Conservation (phyloP, 1,284 basidiomycete species). For the Afroboletus lepidellus region DNA sequence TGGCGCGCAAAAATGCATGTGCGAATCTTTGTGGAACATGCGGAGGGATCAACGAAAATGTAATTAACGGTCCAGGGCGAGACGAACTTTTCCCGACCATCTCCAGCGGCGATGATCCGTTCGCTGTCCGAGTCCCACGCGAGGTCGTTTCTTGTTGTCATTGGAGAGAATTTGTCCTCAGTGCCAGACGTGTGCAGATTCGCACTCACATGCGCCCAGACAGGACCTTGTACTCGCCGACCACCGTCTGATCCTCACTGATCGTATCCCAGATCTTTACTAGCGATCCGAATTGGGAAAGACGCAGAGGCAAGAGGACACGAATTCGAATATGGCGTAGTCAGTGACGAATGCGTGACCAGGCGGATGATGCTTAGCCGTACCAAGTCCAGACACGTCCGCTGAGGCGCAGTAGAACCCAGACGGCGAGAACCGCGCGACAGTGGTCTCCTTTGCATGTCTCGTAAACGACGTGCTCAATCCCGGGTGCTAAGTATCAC, state of each 20-base stretch:
- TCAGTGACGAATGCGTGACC: not conserved
- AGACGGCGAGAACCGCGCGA: slow-evolving; percentile 90
- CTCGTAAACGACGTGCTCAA: slow-evolving; percentile 67
- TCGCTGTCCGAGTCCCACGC: slow-evolving; percentile 98
- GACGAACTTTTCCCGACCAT: slow-evolving; percentile 83
- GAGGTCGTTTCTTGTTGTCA: slow-evolving; percentile 73
- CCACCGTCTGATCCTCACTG: slow-evolving; percentile 83
- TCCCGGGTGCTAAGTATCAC: slow-evolving; percentile 45
- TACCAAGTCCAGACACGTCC: slow-evolving; percentile 77
- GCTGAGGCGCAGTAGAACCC: slow-evolving; percentile 95
- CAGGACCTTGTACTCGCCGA: slow-evolving; percentile 83
- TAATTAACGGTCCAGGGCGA: not conserved
- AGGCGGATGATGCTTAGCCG: slow-evolving; percentile 14
- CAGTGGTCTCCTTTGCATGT: slow-evolving; percentile 83
- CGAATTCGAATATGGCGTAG: too few species aligned
- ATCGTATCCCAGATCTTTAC: slow-evolving; percentile 94
- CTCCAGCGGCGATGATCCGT: slow-evolving; percentile 94
- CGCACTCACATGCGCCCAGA: slow-evolving; percentile 74
- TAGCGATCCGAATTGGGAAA: slow-evolving; percentile 23
- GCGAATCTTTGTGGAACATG: slow-evolving; percentile 60
- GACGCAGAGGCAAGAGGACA: not conserved
- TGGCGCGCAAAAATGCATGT: slow-evolving; percentile 85
- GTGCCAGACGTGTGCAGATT: not conserved
- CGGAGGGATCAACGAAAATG: not conserved
- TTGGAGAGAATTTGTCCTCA: not conserved